Percentiles rank a stretch among this genome's conserved stretches.
Evolutionary conservation across 768 basidiomycete genomes (phyloP).

Genomic region (Tylopilus subfusipes): DNA sequence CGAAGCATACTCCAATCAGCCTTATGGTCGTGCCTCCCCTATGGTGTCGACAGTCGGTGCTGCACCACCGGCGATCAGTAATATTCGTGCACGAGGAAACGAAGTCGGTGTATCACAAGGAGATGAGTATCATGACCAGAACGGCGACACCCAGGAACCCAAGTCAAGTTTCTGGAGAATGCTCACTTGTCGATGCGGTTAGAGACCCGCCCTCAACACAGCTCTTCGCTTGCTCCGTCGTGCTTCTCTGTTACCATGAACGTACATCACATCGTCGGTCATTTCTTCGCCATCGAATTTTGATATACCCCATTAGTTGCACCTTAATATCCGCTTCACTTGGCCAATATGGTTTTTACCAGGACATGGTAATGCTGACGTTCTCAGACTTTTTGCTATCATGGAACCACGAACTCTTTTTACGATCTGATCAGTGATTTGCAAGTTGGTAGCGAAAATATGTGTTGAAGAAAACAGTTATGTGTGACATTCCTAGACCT

Average conservation of each 20-base stretch:
- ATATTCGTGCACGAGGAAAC: conserved; percentile 66
- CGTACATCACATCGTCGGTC: conserved; percentile 32
- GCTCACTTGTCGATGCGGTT: conserved; percentile 77
- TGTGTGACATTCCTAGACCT: conserved; percentile 1
- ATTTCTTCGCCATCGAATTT: conserved; percentile 35
- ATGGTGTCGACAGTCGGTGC: conserved; percentile 72
- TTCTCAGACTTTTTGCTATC: conserved; percentile 26
- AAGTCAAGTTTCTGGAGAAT: conserved; percentile 61
- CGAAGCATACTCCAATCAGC: conserved; percentile 55
- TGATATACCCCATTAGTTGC: conserved; percentile 36
- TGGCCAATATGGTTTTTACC: conserved; percentile 33
- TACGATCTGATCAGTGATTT: conserved; percentile 34
- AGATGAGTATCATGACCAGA: conserved; percentile 55
- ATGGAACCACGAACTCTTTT: conserved; percentile 21
- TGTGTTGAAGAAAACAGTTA: conserved; percentile 13
- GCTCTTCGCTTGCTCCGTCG: conserved; percentile 18
- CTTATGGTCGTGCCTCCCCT: conserved; percentile 76
- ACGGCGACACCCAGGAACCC: conserved; percentile 49
- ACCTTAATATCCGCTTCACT: conserved; percentile 36
- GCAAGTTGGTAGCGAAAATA: conserved; percentile 21
- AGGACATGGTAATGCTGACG: conserved; percentile 28
- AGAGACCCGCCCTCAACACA: conserved; percentile 19
- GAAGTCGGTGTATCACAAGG: conserved; percentile 64
- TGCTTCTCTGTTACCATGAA: conserved; percentile 24
- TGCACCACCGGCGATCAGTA: conserved; percentile 69